Evolutionary conservation across 2,329 filamentous ascomycete species (phyloP).

Genomic region (Arthroderma sp.): DNA sequence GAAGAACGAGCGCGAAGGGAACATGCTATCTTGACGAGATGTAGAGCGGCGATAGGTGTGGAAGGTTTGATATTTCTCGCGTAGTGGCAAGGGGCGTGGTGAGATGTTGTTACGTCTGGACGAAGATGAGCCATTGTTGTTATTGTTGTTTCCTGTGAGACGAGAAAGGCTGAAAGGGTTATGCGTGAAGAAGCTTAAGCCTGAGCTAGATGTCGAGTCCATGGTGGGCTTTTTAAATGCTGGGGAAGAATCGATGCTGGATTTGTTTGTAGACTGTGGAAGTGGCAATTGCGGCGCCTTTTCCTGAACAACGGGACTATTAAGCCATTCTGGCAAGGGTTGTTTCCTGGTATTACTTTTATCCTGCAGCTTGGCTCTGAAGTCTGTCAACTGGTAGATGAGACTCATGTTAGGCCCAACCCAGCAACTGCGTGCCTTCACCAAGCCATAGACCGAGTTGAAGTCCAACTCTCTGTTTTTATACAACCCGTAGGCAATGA

Average conservation of each 20-base stretch:
- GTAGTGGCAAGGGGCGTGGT: conserved; percentile 29
- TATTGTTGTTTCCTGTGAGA: background rate
- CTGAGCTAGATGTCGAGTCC: background rate
- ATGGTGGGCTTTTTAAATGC: conserved; percentile 1
- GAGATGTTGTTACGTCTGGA: conserved; percentile 24
- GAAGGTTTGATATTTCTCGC: conserved; percentile 25
- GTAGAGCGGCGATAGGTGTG: conserved; percentile 11
- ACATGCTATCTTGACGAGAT: conserved; percentile 8
- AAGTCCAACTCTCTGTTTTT: conserved; percentile 51
- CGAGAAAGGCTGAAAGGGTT: conserved; percentile 12
- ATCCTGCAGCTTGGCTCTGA: conserved; percentile 36
- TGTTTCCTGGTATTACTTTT: conserved; percentile 21
- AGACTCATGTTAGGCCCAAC: conserved; percentile 58
- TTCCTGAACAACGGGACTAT: conserved; percentile 11
- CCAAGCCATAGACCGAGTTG: conserved; percentile 52
- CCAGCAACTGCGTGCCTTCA: conserved; percentile 54
- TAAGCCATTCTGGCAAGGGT: conserved; percentile 28
- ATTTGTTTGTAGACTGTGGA: background rate
- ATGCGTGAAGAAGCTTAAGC: conserved; percentile 7
- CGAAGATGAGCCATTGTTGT: conserved; percentile 11
- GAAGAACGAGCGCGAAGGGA: conserved; percentile 10
- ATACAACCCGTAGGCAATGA: conserved; percentile 54
- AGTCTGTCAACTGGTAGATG: conserved; percentile 57
- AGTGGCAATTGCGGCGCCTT: background rate
- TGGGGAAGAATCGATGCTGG: background rate